Conservation (phyloP, 202 grass and related monocot species). For the Zizania palustris region DNA sequence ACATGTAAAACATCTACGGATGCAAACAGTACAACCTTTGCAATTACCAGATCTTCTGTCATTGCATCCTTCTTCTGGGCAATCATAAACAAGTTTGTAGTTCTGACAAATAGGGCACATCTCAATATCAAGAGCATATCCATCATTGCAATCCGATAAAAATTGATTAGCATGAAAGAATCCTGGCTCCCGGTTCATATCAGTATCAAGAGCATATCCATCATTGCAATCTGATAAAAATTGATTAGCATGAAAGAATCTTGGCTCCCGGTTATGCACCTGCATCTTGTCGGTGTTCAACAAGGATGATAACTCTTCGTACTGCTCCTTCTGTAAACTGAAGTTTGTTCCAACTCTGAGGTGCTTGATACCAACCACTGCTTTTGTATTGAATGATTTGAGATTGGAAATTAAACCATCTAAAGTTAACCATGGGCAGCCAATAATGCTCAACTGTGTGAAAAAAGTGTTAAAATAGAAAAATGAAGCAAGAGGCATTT, state of each 20-base stretch:
- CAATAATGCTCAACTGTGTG: slow-evolving; percentile 68
- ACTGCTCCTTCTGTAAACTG: slow-evolving; percentile 56
- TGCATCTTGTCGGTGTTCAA: slow-evolving; percentile 57
- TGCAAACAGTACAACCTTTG: slow-evolving; percentile 73
- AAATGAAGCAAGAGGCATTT: not conserved
- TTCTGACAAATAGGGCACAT: slow-evolving; percentile 71
- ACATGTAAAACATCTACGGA: slow-evolving; percentile 66
- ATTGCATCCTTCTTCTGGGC: slow-evolving; percentile 63
- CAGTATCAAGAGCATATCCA: slow-evolving; percentile 26
- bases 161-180: slow-evolving; percentile 53
- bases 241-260: slow-evolving; percentile 54
- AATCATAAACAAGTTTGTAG: slow-evolving; percentile 80
- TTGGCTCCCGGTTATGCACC: slow-evolving; percentile 41
- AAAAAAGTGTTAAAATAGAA: slow-evolving; percentile 21
- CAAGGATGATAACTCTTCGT: slow-evolving; percentile 59
- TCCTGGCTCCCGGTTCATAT: slow-evolving; percentile 36
- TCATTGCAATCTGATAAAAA: slow-evolving; percentile 63
- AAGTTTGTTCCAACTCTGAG: slow-evolving; percentile 67
- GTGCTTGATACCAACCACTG: slow-evolving; percentile 54
- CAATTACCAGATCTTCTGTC: slow-evolving; percentile 48
- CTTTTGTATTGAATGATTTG: slow-evolving; percentile 53
- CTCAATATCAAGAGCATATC: slow-evolving; percentile 81
- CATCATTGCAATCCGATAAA: slow-evolving; percentile 62
- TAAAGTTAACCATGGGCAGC: slow-evolving; percentile 53
- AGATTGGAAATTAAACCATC: slow-evolving; percentile 70